A percentile compares a stretch with the other conserved stretches of the same genome.
These are phyloP conservation scores for Phytomonas francai DNA, from an alignment of 208 protist genomes.

Conservation along the genomic window DNA sequence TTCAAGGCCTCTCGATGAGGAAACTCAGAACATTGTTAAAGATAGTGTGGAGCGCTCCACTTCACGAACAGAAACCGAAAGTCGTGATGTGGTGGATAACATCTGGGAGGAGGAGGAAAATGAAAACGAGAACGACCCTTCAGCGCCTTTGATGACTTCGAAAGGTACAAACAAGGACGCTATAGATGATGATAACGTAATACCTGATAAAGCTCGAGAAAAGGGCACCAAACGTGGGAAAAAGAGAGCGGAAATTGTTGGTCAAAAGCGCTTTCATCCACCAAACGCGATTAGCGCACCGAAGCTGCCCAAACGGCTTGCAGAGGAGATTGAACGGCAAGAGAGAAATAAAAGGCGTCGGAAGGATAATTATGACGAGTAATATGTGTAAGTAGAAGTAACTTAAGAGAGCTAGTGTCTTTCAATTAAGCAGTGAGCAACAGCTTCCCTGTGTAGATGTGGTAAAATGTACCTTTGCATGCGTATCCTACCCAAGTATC, in stretches of 20 bases:
- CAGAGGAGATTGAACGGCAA: background rate
- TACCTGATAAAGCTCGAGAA: too few relatives aligned
- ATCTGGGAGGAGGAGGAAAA: constrained; percentile 14
- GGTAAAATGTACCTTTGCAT: too few relatives aligned
- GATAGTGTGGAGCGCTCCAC: background rate
- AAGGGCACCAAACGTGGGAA: constrained; percentile 2
- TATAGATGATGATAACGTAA: constrained; percentile 11
- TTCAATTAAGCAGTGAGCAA: too few relatives aligned
- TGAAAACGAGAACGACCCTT: constrained; percentile 13
- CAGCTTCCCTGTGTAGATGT: too few relatives aligned
- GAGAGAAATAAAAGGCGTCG: too few relatives aligned
- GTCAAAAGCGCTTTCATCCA: background rate
- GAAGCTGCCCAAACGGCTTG: background rate
- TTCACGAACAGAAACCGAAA: background rate
- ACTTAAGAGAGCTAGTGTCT: too few relatives aligned
- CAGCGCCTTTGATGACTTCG: background rate
- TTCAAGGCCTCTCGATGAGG: background rate
- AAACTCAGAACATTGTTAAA: background rate
- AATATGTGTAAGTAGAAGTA: too few relatives aligned
- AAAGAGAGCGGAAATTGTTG: background rate
- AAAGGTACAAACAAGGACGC: constrained; percentile 1
- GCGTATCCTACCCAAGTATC: too few relatives aligned
- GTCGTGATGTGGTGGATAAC: constrained; percentile 4
- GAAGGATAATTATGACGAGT: too few relatives aligned
- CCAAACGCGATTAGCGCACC: background rate